A percentile compares a stretch with the other conserved stretches of the same genome.
These are phyloP conservation scores for Cyclostephanos tholiformis DNA, from an alignment of 108 stramenopile genomes.

Conservation along the genomic window DNA sequence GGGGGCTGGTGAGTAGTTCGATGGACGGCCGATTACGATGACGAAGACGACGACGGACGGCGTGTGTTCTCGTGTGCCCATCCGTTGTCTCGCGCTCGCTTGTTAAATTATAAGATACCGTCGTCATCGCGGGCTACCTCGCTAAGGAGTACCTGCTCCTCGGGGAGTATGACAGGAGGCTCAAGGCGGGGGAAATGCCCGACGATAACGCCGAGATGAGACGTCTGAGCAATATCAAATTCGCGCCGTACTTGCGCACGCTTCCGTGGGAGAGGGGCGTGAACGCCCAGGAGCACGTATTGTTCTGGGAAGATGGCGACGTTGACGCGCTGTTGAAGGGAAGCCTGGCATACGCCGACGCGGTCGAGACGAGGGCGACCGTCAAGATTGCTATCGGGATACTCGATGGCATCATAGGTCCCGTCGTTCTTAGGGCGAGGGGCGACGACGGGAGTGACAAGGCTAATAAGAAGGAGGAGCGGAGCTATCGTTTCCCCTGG, in stretches of 20 bases:
- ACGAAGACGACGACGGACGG: too few species aligned
- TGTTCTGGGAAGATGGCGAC: slow-evolving; percentile 67
- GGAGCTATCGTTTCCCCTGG: slow-evolving; percentile 53
- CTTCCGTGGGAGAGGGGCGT: slow-evolving; percentile 73
- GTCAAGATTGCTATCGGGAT: slow-evolving; percentile 59
- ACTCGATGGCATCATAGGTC: slow-evolving; percentile 54
- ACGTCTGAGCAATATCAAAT: slow-evolving; percentile 36
- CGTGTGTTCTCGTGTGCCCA: too few species aligned
- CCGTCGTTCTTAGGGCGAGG: slow-evolving; percentile 54
- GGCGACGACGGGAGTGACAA: slow-evolving; percentile 45
- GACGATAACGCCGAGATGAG: slow-evolving; percentile 15
- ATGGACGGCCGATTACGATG: too few species aligned
- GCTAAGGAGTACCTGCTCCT: slow-evolving; percentile 65
- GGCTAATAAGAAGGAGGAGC: slow-evolving; percentile 9
- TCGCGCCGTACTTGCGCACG: slow-evolving; percentile 65
- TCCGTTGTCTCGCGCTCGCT: too few species aligned
- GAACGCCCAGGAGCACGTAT: slow-evolving; percentile 77
- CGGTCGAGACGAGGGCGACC: slow-evolving; percentile 40
- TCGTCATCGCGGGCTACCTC: slow-evolving; percentile 72
- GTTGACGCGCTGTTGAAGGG: slow-evolving; percentile 60
- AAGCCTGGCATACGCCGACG: slow-evolving; percentile 64
- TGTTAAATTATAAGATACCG: slow-evolving; percentile 36
- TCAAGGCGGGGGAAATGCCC: slow-evolving; percentile 13
- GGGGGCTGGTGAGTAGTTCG: slow-evolving; percentile 28
- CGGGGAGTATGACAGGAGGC: slow-evolving; percentile 34